Base-by-base conservation (phyloP, 164 flowering plant genomes). In the Nymphaea colorata region DNA sequence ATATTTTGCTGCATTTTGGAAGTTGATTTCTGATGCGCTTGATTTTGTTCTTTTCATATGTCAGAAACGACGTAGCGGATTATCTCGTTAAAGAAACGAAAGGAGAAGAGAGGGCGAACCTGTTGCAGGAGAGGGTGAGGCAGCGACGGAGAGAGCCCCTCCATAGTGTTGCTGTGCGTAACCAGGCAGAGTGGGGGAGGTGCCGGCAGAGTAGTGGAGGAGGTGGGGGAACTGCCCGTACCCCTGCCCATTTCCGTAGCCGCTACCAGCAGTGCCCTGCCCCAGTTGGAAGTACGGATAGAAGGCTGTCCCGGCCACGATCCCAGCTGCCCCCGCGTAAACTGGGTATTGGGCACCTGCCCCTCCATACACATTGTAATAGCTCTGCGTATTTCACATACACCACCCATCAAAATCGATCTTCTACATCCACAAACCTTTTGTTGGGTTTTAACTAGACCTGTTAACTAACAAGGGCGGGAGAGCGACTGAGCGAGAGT, bases 311-410 rank as follows among this genome's bases (percentile, higher is more conserved):
- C 82, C 84, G 6, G 80, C 70, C 60, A 82, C 71, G 81, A 86
- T 63, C 60, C 87, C 85, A 4, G 81, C 80, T 3, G 81, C 69
- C 41, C 94, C 86, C 2, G 79, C 80, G 43, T 88, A 88, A 76
- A 86, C n/a, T 0, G 91, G 89, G 59, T 87, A 87, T 66, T 88
- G 98, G 1, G 82, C 72, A 4, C 77, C 63, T 61, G 79, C 79
- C 14, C 94, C 97, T 74, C 98, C 98, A 69, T 88, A 88, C 62
- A 87, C 71, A 12, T 73, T 79, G 61, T 90, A 93, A 74, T 88
- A 90, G 76, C 83, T 82, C 98, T 91, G 86, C 45, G 8, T 51
- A 8, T 51, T 15, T 10, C 14, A 51, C 73, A 18, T 55, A 70
- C 51, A 25, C 36, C 36, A 25, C 36, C 36, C 36, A 25, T 25